These are phyloP conservation scores for Giardia duodenalis DNA, from an alignment of 208 protist genomes.

Conservation along the genomic window DNA sequence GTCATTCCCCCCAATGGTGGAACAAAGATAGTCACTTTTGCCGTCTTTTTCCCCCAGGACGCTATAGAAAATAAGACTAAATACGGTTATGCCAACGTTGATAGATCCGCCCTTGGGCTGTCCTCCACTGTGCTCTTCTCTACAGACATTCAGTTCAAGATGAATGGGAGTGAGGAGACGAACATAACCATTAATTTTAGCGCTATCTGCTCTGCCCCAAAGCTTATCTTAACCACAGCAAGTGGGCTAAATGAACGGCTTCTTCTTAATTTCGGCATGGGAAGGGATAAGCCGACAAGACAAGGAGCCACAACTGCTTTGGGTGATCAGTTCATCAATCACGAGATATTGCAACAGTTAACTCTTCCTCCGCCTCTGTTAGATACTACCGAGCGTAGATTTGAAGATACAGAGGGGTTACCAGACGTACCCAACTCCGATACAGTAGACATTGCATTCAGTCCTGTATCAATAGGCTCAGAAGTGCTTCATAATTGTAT, in stretches of 20 bases:
- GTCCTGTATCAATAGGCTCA: neutral
- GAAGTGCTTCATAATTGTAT: neutral
- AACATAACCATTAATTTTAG: neutral
- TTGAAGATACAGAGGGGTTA: neutral
- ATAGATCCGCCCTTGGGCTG: neutral
- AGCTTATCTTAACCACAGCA: neutral
- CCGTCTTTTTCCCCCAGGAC: neutral
- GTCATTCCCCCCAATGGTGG: neutral
- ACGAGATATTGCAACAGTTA: neutral
- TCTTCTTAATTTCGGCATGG: neutral
- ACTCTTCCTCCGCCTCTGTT: neutral
- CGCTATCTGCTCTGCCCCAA: neutral
- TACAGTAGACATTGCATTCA: neutral
- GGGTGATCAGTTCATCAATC: neutral
- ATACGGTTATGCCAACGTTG: neutral
- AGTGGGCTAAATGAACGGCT: neutral
- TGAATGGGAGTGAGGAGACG: neutral
- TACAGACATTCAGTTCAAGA: neutral
- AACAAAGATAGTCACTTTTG: neutral
- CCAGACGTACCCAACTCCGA: neutral
- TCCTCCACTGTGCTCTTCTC: neutral
- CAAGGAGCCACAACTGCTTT: neutral
- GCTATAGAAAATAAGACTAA: conserved; percentile 18
- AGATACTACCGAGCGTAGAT: neutral
- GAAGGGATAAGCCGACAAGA: neutral